phyloP scores from a whole-genome alignment of 2,329 filamentous ascomycete genomes.

The Metarhizium anisopliae region DNA sequence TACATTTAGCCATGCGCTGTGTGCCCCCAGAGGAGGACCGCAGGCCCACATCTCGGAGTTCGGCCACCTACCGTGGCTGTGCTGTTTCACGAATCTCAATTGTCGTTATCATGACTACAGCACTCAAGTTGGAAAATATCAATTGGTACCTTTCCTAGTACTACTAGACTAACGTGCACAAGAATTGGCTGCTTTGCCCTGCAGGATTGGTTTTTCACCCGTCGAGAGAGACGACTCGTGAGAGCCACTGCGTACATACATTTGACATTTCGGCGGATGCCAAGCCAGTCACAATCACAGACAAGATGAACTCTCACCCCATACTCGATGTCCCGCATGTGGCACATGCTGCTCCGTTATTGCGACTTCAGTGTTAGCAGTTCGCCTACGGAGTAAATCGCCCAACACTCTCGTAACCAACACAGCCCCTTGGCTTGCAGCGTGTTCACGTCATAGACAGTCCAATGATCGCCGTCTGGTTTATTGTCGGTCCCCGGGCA shows the following conservation, averaged over 20 bases:
- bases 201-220: too few relatives aligned
- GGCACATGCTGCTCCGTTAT: not conserved
- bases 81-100: not conserved
- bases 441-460: not conserved
- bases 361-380: not conserved
- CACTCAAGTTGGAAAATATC: too few relatives aligned
- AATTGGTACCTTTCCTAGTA: too few relatives aligned
- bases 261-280: too few relatives aligned
- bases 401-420: not conserved
- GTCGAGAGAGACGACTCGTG: not conserved
- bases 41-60: too few relatives aligned
- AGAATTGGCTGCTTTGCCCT: too few relatives aligned
- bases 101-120: not conserved
- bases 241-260: too few relatives aligned
- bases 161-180: too few relatives aligned
- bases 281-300: not conserved
- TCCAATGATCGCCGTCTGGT: too few relatives aligned
- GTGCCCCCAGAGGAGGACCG: too few relatives aligned
- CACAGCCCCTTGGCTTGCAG: not conserved
- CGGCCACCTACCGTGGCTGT: not conserved
- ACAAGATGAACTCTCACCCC: not conserved
- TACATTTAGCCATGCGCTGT: too few relatives aligned
- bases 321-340: not conserved
- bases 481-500: too few relatives aligned
- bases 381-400: not conserved